These are phyloP conservation scores for Leishmania turanica DNA, from an alignment of 208 protist genomes.

Conservation along the genomic window DNA sequence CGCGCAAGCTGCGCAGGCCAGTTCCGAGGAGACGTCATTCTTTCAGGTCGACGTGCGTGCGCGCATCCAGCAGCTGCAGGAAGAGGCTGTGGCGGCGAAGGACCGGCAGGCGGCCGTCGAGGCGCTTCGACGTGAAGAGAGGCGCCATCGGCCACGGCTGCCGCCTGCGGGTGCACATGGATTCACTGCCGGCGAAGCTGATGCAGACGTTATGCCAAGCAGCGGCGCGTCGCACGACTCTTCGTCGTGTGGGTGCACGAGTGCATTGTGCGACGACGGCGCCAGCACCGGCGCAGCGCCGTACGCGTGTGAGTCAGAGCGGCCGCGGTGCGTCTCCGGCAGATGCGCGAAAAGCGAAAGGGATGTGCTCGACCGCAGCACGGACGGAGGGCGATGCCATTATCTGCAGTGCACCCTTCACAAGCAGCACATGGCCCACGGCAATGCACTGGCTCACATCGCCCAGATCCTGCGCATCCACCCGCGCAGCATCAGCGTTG, in stretches of 20 bases:
- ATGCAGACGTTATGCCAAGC: background rate
- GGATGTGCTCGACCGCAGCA: background rate
- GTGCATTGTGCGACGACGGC: background rate
- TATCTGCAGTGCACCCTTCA: constrained; percentile 82
- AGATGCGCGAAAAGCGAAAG: background rate
- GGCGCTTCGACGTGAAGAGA: constrained; percentile 2
- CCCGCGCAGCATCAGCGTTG: constrained; percentile 72
- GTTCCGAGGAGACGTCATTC: constrained; percentile 30
- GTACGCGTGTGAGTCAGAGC: background rate
- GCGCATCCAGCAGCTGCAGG: constrained; percentile 22
- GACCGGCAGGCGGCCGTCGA: background rate
- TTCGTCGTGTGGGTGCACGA: background rate
- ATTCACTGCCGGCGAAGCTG: background rate
- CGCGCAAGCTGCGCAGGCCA: background rate
- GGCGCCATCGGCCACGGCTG: background rate
- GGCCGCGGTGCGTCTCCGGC: background rate
- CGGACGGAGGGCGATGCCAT: background rate
- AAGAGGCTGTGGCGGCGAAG: background rate
- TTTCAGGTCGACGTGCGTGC: constrained; percentile 64
- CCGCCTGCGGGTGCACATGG: background rate
- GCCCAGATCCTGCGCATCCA: constrained; percentile 78
- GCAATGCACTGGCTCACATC: constrained; percentile 61
- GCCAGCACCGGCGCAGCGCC: background rate
- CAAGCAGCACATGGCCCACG: constrained; percentile 84
- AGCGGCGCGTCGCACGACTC: background rate